Evolutionary conservation across 805 yeast genomes (phyloP), one percentile per base, ranked within the genome.

Genomic region (Wickerhamomyces subpelliculosus): DNA sequence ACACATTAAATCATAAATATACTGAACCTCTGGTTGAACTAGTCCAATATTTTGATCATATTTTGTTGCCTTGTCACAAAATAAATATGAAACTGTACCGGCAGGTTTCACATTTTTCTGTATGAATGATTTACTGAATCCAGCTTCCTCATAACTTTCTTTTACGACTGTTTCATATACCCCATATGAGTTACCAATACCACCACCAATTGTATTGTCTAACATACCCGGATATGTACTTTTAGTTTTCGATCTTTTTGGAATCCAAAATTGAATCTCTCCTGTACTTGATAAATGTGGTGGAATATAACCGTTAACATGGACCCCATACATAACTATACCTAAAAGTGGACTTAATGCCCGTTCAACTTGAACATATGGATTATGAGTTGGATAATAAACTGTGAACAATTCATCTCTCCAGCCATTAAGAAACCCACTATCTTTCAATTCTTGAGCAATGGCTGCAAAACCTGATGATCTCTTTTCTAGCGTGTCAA

Each of bases 171-270:
- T 90, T 33, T 86, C 95, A 52, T 67, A 62, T 3, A 78, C 64
- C 0, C 88, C 86, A 46, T 75, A 67, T 0, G 95, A 96, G 56
- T 80, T 70, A 0, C 95, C 96, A 4, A 93, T 52, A 0, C 98
- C 98, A 1, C 98, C 98, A 0, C 96, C 98, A 7, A 93, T 84
- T 1, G 95, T 87, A 57, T 89, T 90, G 57, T 93, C 98, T 27
- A 89, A 70, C 84, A 77, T 82, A 0, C 84, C 83, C 0, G 98
- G 97, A 63, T 76, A 90, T 0, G 98, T 93, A 14, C 81, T 81
- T 57, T 93, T 93, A 2, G 78, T 70, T 5, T 65, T 57, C 0
- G 97, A 72, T 46, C 98, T 65, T 43, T 86, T 65, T 0, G 98
- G 96, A 9, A 90, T 70, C 97, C 97, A 93, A 41, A 83, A 50